These are phyloP conservation scores for Syzygium aqueum DNA, from an alignment of 345 rosid species.

Conservation along the genomic window DNA sequence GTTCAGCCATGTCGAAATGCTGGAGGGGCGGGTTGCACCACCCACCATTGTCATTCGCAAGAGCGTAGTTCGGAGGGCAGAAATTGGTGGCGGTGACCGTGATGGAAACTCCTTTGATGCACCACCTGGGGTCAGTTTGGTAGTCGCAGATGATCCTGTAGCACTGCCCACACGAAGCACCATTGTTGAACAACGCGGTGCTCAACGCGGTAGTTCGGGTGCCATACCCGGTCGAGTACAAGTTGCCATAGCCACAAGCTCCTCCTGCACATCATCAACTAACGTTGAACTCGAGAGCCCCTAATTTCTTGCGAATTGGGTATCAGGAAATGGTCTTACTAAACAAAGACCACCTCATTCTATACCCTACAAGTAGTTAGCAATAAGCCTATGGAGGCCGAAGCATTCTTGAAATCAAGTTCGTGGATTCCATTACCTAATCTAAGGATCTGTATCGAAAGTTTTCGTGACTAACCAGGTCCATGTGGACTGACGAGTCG, in stretches of 20 bases:
- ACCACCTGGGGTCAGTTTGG: slow-evolving; percentile 52
- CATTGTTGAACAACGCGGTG: slow-evolving; percentile 61
- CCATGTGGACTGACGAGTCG: neutral
- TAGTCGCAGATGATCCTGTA: slow-evolving; percentile 53
- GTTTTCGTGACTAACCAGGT: neutral
- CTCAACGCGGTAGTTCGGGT: slow-evolving; percentile 68
- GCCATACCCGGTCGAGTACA: slow-evolving; percentile 56
- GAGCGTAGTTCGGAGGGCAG: slow-evolving; percentile 72
- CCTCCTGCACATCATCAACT: slow-evolving; percentile 32
- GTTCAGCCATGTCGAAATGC: slow-evolving; percentile 95
- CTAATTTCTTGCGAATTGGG: neutral
- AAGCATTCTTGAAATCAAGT: neutral
- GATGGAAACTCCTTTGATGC: slow-evolving; percentile 46
- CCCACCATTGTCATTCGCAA: slow-evolving; percentile 69
- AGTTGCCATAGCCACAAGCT: slow-evolving; percentile 80
- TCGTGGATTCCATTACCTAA: neutral
- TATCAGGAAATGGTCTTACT: neutral
- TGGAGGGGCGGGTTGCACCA: slow-evolving; percentile 98
- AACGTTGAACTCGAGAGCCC: neutral
- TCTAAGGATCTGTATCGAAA: neutral
- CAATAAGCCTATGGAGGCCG: neutral
- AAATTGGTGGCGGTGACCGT: slow-evolving; percentile 69
- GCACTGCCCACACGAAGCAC: slow-evolving; percentile 72
- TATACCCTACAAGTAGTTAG: neutral
- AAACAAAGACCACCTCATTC: neutral